Base-by-base conservation (phyloP, 768 basidiomycete species). In the Rhizopogon sp. region DNA sequence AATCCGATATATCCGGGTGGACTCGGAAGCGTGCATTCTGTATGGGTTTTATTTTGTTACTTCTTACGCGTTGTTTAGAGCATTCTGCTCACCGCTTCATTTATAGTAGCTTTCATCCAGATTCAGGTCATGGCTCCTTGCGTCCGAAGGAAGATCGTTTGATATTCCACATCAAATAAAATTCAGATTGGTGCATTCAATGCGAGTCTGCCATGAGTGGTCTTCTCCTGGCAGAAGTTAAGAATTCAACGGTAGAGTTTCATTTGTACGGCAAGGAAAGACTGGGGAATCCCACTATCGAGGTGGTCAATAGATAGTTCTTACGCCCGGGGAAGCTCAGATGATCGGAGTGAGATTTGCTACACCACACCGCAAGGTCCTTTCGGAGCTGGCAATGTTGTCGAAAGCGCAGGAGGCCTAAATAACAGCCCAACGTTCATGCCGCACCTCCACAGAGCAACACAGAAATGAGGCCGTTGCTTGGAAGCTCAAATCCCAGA, bases 401-500 rank as follows among this genome's bases (percentile, higher is more conserved):
- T 35, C 33, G 17, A 33, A 47, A 35, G 46, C 7, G 20, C 6
- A 7, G 60, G 61, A 17, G 58, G 73, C 77, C 37, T 73, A 65
- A 53, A 75, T 75, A 49, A 78, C 74, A 69, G 67, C 45, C 79
- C 78, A 22, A 87, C 83, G 67, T 75, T 43, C 76, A 78, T n/a
- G 76, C 72, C 14, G 71, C 78, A 3, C 74, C 80, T 29, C 70
- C 72, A 31, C 71, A 77, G 60, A 83, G 76, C 49, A 74, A 79
- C 6, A 77, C 76, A 16, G 84, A 88, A 61, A 75, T 88, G 46
- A 81, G 79, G 55, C 67, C 77, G 33, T 76, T 89, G 50, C 76
- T 90, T 6, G 88, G 89, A 11, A 80, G 85, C 62, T 72, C 80
- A 0, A 70, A 76, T 53, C 76, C 83, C 25, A 77, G 79, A 41